These are phyloP conservation scores for Gossypium schwendimanii DNA, from an alignment of 441 rosid species.

Conservation along the genomic window DNA sequence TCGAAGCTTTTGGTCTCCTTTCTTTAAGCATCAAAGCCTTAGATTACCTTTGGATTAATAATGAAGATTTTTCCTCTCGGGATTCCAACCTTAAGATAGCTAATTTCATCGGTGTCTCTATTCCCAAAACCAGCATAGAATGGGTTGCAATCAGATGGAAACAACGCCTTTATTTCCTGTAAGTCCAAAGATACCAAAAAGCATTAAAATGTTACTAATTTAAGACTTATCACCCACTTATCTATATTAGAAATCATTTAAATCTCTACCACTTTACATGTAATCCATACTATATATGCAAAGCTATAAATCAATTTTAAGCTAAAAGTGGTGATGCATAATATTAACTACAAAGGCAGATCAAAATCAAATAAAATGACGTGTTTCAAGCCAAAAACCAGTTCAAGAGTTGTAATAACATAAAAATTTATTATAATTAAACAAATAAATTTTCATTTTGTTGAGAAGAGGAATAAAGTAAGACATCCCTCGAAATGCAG, in stretches of 20 bases:
- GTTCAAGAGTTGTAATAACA: neutral
- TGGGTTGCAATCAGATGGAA: constrained; percentile 78
- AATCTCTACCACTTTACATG: neutral
- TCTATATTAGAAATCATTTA: constrained; percentile 1
- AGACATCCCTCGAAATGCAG: neutral
- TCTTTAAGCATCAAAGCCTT: constrained; percentile 1
- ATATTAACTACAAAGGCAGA: neutral
- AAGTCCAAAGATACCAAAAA: neutral
- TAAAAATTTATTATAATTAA: neutral
- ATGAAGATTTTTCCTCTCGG: constrained; percentile 89
- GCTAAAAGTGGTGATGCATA: neutral
- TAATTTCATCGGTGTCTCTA: constrained; percentile 91
- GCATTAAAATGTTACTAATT: neutral
- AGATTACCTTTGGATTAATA: constrained; percentile 84
- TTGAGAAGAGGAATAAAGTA: neutral
- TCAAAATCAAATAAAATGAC: neutral
- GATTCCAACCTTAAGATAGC: constrained; percentile 92
- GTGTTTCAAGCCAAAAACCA: neutral
- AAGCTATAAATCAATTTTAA: neutral
- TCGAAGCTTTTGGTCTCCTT: neutral
- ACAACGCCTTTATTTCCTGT: constrained; percentile 83
- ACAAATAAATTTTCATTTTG: neutral
- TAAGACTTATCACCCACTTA: neutral
- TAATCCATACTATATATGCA: neutral
- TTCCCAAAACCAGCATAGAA: constrained; percentile 99